Percentiles rank a stretch among this genome's conserved stretches.
phyloP scores from a whole-genome alignment of 2,329 filamentous ascomycete species.

The Aspergillus floridensis region DNA sequence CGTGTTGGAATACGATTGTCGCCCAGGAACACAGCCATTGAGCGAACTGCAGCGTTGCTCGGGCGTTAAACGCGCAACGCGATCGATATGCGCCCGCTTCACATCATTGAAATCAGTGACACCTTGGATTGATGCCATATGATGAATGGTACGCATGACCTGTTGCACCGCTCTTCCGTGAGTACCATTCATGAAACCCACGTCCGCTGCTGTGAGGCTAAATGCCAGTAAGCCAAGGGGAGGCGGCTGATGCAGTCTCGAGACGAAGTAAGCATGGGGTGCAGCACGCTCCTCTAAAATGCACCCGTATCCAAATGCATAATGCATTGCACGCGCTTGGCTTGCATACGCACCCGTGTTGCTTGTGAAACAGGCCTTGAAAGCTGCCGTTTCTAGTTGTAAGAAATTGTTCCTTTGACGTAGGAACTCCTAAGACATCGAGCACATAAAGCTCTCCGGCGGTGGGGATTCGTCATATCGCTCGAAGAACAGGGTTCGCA shows the following conservation, averaged over 20 bases:
- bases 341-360: not conserved
- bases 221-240: not conserved
- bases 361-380: not conserved
- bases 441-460: conserved; percentile 40
- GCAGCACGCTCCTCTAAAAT: not conserved
- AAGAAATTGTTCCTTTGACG: conserved; percentile 42
- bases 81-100: not conserved
- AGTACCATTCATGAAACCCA: not conserved
- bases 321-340: not conserved
- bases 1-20: too few species aligned
- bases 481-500: too few species aligned
- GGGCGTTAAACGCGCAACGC: conserved; percentile 35
- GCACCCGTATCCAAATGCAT: not conserved
- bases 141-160: not conserved
- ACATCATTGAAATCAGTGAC: not conserved
- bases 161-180: not conserved
- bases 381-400: conserved; percentile 15
- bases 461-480: too few species aligned
- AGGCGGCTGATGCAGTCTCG: not conserved
- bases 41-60: conserved; percentile 40
- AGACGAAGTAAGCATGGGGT: not conserved
- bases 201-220: not conserved
- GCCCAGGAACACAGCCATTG: conserved; percentile 45
- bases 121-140: not conserved
- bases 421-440: conserved; percentile 40